Percentiles rank a stretch among this genome's conserved stretches.
phyloP scores from a whole-genome alignment of 2,329 filamentous ascomycete species.

The Podosphaera xanthii region DNA sequence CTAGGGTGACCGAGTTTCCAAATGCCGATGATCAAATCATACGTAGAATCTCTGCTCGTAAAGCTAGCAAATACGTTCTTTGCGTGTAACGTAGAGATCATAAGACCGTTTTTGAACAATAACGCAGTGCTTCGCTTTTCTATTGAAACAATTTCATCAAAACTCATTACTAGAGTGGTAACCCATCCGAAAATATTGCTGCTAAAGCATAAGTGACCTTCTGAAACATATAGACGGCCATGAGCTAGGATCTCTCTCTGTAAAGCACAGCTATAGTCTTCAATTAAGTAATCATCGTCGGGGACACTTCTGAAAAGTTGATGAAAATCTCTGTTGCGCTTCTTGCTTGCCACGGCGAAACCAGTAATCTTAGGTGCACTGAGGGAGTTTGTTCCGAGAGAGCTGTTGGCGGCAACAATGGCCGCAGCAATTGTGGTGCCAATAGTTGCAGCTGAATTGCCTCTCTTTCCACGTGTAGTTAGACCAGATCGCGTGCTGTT shows the following conservation, averaged over 20 bases:
- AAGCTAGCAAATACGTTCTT: slow-evolving; percentile 93
- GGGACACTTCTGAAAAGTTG: slow-evolving; percentile 85
- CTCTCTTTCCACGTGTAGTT: slow-evolving; percentile 45
- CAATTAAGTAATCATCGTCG: slow-evolving; percentile 92
- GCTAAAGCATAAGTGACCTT: slow-evolving; percentile 93
- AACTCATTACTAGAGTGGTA: slow-evolving; percentile 91
- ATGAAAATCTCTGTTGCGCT: slow-evolving; percentile 90
- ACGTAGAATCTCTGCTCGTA: slow-evolving; percentile 81
- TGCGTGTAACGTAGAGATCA: slow-evolving; percentile 86
- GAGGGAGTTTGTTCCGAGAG: slow-evolving; percentile 37
- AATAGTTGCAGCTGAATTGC: slow-evolving; percentile 46
- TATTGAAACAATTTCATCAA: slow-evolving; percentile 90
- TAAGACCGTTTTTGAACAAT: slow-evolving; percentile 90
- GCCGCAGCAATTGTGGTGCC: slow-evolving; percentile 41
- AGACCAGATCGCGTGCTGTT: slow-evolving; percentile 44
- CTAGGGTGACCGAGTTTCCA: slow-evolving; percentile 95
- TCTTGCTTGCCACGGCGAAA: slow-evolving; percentile 89
- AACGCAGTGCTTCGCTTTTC: slow-evolving; percentile 93
- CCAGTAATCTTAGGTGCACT: slow-evolving; percentile 63
- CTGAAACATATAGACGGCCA: slow-evolving; percentile 83
- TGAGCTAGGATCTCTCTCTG: slow-evolving; percentile 91
- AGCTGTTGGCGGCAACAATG: slow-evolving; percentile 45
- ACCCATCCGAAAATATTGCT: slow-evolving; percentile 98
- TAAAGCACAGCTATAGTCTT: slow-evolving; percentile 91
- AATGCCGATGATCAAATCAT: slow-evolving; percentile 90